Conservation (phyloP, 345 rosid genomes). For the Salix arbutifolia region DNA sequence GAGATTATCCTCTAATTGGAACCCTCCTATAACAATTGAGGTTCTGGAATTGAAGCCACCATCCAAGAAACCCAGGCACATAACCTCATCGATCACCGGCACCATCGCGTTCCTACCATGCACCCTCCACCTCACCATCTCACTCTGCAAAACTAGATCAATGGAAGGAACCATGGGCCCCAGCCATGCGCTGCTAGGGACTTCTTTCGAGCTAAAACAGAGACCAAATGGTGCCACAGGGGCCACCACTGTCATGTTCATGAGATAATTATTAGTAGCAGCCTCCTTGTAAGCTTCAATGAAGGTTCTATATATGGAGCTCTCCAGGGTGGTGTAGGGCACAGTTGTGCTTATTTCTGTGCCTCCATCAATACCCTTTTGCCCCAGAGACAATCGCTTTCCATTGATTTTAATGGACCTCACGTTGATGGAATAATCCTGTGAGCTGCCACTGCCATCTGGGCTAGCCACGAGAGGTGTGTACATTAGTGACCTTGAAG, state of each 20-base stretch:
- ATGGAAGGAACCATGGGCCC: conserved; percentile 42
- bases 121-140: conserved; percentile 83
- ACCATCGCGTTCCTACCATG: conserved; percentile 57
- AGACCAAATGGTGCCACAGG: conserved; percentile 52
- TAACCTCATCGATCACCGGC: conserved; percentile 37
- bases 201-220: conserved; percentile 35
- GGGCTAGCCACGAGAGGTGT: conserved; percentile 42
- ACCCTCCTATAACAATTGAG: conserved; percentile 55
- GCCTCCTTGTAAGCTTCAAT: conserved; percentile 40
- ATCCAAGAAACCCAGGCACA: conserved; percentile 68
- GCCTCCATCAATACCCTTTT: background rate
- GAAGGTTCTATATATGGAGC: conserved; percentile 47
- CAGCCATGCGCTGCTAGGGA: background rate
- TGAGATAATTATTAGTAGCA: conserved; percentile 17
- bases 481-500: conserved; percentile 43
- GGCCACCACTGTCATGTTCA: conserved; percentile 38
- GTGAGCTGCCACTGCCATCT: conserved; percentile 20
- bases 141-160: conserved; percentile 74
- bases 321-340: conserved; percentile 65
- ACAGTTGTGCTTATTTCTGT: conserved; percentile 52
- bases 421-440: conserved; percentile 46
- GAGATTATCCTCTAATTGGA: conserved; percentile 63
- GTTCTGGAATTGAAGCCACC: conserved; percentile 43
- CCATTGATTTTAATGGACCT: conserved; percentile 56
- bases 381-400: conserved; percentile 22